Evolutionary conservation across 2,329 filamentous ascomycete genomes (phyloP).

Genomic region (Fusarium sp.): DNA sequence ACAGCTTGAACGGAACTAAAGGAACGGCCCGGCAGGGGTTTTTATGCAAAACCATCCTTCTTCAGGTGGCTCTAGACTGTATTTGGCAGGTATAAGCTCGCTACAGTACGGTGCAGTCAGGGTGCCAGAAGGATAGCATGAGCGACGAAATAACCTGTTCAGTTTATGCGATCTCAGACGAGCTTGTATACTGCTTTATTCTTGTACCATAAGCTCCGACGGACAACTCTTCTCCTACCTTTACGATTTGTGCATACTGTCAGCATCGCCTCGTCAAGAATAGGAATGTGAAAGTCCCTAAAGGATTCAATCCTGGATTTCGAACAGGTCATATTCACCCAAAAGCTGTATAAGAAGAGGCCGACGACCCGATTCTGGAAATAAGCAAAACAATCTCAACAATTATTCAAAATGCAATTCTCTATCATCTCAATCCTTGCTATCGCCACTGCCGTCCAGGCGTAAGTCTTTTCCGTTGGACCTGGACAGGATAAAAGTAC

Average conservation of each 20-base stretch:
- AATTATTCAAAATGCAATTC: slow-evolving; percentile 8
- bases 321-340: background rate
- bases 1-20: background rate
- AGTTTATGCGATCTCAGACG: rapidly evolving
- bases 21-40: background rate
- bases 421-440: slow-evolving; percentile 12
- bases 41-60: background rate
- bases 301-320: slow-evolving; percentile 14
- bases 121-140: background rate
- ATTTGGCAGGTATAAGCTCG: slow-evolving; percentile 11
- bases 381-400: rapidly evolving
- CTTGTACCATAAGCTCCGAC: background rate
- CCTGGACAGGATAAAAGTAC: too few species aligned
- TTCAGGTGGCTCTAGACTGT: background rate
- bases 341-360: background rate
- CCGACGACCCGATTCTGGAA: background rate
- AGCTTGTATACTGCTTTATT: rapidly evolving
- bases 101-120: too few species aligned
- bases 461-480: background rate
- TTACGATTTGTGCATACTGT: background rate
- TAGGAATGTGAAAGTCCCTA: slow-evolving; percentile 13
- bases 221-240: background rate
- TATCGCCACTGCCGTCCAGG: background rate
- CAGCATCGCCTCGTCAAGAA: background rate
- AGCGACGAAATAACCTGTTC: background rate